phyloP scores from a whole-genome alignment of 257 asterid species.

The Solanum tarijense region DNA sequence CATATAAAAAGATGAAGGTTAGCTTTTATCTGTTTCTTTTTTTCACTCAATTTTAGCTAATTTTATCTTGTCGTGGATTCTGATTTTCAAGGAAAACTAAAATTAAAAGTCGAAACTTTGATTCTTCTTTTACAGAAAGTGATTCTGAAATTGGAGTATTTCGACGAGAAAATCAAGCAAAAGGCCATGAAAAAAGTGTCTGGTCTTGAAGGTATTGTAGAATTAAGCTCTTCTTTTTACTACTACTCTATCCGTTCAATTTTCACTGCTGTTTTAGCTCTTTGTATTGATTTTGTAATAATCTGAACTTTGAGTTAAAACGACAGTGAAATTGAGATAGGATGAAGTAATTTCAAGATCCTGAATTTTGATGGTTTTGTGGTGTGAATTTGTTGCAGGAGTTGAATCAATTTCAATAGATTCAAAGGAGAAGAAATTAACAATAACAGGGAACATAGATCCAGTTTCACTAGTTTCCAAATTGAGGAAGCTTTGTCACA shows the following conservation, averaged over 20 bases:
- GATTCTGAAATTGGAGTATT: slow-evolving; percentile 14
- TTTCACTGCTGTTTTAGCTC: not conserved
- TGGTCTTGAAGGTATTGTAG: slow-evolving; percentile 10
- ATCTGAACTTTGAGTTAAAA: not conserved
- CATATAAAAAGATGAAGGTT: not conserved
- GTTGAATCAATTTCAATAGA: slow-evolving; percentile 53
- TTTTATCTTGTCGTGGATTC: not conserved
- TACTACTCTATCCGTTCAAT: not conserved
- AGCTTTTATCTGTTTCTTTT: not conserved
- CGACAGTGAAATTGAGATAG: not conserved
- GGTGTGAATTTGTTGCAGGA: slow-evolving; percentile 21
- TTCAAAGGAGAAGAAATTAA: slow-evolving; percentile 44
- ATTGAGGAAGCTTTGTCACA: slow-evolving; percentile 48
- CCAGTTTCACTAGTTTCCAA: slow-evolving; percentile 43
- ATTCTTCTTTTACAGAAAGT: slow-evolving; percentile 16
- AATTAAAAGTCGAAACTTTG: not conserved
- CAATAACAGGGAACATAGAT: slow-evolving; percentile 53
- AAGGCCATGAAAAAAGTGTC: slow-evolving; percentile 22
- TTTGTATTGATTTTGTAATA: no score
- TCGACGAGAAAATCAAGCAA: slow-evolving; percentile 13
- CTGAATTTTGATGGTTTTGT: not conserved
- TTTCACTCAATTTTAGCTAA: not conserved
- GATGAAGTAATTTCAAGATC: not conserved
- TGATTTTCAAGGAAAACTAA: not conserved
- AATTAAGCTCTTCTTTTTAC: not conserved